A percentile compares a stretch with the other conserved stretches of the same genome.
Evolutionary conservation across 2,329 filamentous ascomycete genomes (phyloP).

Genomic region (Intubia oerlemansii): DNA sequence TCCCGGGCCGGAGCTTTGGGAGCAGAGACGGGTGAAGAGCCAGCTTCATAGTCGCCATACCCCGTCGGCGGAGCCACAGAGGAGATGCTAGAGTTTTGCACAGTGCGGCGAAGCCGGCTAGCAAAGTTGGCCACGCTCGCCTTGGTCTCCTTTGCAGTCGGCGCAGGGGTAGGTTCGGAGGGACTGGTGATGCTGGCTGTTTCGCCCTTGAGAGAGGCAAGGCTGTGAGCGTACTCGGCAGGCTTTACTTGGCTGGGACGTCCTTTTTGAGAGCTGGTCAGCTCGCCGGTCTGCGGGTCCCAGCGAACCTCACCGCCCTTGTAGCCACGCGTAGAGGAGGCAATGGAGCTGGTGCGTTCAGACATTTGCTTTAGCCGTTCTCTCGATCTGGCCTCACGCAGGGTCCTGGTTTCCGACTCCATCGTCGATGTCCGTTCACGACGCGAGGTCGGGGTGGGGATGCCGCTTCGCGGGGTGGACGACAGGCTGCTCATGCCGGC

Average conservation of each 20-base stretch:
- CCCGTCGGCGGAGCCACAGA: too few species aligned
- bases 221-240: slow-evolving; percentile 21
- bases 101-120: slow-evolving; percentile 22
- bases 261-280: slow-evolving; percentile 32
- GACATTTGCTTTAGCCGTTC: slow-evolving; percentile 13
- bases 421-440: too few species aligned
- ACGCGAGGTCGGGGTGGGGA: too few species aligned
- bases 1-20: background rate
- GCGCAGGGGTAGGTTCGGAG: background rate
- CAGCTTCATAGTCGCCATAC: too few species aligned
- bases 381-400: slow-evolving; percentile 19
- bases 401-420: too few species aligned
- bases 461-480: slow-evolving; percentile 14
- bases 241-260: slow-evolving; percentile 35
- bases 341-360: slow-evolving; percentile 7
- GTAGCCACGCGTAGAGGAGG: slow-evolving; percentile 7
- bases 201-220: too few species aligned
- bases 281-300: slow-evolving; percentile 47
- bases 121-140: slow-evolving; percentile 17
- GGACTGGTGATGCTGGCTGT: slow-evolving; percentile 5
- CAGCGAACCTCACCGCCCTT: slow-evolving; percentile 26
- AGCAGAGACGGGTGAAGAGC: background rate
- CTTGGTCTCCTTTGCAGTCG: background rate
- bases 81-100: too few species aligned
- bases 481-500: slow-evolving; percentile 1